phyloP scores from a whole-genome alignment of 495 filamentous ascomycete genomes.

The Pyrenula aspistea region DNA sequence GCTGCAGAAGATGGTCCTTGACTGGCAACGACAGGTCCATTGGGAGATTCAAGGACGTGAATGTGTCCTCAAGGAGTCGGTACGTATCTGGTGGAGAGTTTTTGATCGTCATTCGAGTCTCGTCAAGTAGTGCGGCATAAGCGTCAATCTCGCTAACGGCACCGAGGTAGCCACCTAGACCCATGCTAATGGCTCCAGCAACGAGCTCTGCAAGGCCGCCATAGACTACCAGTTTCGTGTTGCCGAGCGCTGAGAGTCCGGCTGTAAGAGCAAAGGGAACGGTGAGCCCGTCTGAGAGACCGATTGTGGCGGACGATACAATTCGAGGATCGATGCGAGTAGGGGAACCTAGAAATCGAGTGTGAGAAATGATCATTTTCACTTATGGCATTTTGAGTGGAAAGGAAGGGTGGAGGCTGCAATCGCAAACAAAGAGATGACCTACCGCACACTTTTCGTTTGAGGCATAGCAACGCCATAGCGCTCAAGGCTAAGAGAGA shows the following conservation, averaged over 20 bases:
- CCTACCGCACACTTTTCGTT: too few relatives aligned
- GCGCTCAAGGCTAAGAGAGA: too few relatives aligned
- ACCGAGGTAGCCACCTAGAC: slow-evolving; percentile 47
- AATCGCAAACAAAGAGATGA: too few relatives aligned
- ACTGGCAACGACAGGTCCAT: slow-evolving; percentile 26
- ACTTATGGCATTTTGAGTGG: too few relatives aligned
- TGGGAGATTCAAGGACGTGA: slow-evolving; percentile 37
- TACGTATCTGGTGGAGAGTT: slow-evolving; percentile 25
- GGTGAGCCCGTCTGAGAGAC: slow-evolving; percentile 45
- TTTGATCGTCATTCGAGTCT: slow-evolving; percentile 27
- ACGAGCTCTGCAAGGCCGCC: slow-evolving; percentile 43
- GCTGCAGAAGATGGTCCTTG: slow-evolving; percentile 30
- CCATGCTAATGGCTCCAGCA: slow-evolving; percentile 46
- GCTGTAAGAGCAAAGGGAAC: slow-evolving; percentile 46
- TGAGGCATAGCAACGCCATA: too few relatives aligned
- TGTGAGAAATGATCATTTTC: too few relatives aligned
- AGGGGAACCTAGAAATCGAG: too few relatives aligned
- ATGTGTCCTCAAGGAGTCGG: slow-evolving; percentile 34
- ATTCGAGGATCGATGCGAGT: slow-evolving; percentile 41
- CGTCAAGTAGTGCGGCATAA: slow-evolving; percentile 27
- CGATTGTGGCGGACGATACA: slow-evolving; percentile 46
- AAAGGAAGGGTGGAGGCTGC: too few relatives aligned
- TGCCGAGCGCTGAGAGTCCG: slow-evolving; percentile 38
- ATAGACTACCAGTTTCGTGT: slow-evolving; percentile 40
- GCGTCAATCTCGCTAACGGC: slow-evolving; percentile 59